Percentiles rank a stretch among this genome's conserved stretches.
Evolutionary conservation across 768 basidiomycete species (phyloP).

Genomic region (Suillus subluteus): DNA sequence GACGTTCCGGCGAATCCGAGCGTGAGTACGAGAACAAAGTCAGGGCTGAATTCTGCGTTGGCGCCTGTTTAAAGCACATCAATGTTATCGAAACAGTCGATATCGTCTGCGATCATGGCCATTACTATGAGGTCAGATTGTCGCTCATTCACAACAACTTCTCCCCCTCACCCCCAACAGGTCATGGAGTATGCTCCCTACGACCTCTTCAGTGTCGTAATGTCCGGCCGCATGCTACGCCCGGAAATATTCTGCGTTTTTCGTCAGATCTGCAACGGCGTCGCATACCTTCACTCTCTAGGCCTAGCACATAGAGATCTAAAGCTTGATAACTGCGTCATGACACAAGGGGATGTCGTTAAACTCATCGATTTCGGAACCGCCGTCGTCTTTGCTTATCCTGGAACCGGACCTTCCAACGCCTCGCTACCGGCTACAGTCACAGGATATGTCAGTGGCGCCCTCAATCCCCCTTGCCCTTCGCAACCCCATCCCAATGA

Average conservation of each 20-base stretch:
- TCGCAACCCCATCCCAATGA: conserved; percentile 11
- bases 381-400: conserved; percentile 99
- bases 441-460: conserved; percentile 22
- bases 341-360: conserved; percentile 93
- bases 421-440: conserved; percentile 10
- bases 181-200: conserved; percentile 99
- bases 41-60: conserved; percentile 98
- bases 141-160: conserved; percentile 8
- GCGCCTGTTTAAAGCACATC: conserved; percentile 88
- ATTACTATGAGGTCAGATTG: conserved; percentile 89
- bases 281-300: conserved; percentile 96
- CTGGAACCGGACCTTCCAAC: conserved; percentile 65
- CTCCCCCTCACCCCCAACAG: conserved; percentile 43
- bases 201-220: conserved; percentile 98
- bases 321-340: conserved; percentile 99
- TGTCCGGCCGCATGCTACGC: conserved; percentile 98
- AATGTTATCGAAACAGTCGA: conserved; percentile 99
- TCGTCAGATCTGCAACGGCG: conserved; percentile 97
- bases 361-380: conserved; percentile 99
- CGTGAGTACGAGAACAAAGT: conserved; percentile 99
- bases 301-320: conserved; percentile 98
- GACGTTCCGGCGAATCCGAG: conserved; percentile 84
- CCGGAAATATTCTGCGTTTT: conserved; percentile 99
- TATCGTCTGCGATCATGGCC: conserved; percentile 96
- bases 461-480: neutral